phyloP scores from a whole-genome alignment of 257 asterid species.

The Solanum okadae region DNA sequence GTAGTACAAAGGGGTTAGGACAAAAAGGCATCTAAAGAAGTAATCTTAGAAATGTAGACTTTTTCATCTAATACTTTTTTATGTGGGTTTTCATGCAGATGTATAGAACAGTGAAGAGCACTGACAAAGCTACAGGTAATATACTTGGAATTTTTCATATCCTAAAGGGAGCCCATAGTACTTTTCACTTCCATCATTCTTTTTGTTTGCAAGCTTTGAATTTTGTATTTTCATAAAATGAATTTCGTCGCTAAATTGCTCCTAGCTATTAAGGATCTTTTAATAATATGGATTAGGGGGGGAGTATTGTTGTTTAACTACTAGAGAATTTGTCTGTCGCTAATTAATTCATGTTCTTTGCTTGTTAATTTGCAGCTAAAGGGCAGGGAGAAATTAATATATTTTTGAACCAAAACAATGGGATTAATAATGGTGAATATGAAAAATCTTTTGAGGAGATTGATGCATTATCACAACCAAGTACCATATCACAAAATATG shows the following conservation, averaged over 20 bases:
- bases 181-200: conserved; percentile 14
- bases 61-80: conserved; percentile 2
- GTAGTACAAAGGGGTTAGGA: conserved; percentile 26
- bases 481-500: conserved; percentile 19
- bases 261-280: neutral
- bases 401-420: conserved; percentile 26
- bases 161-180: conserved; percentile 24
- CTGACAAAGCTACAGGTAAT: conserved; percentile 64
- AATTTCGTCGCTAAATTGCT: neutral
- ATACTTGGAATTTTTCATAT: conserved; percentile 12
- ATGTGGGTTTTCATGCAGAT: conserved; percentile 59
- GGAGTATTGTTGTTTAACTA: neutral
- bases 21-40: conserved; percentile 42
- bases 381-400: conserved; percentile 13
- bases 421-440: conserved; percentile 5
- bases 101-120: conserved; percentile 97
- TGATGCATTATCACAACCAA: conserved; percentile 23
- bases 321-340: too few relatives aligned
- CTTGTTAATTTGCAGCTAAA: conserved; percentile 14
- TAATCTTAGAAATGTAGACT: conserved; percentile 25
- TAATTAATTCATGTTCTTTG: too few relatives aligned
- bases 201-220: conserved; percentile 19
- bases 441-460: conserved; percentile 18
- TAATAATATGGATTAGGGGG: neutral
- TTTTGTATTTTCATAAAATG: neutral